A percentile compares a stretch with the other conserved stretches of the same genome.
Evolutionary conservation across 257 asterid genomes (phyloP).

Genomic region (Fraxinus pennsylvanica): DNA sequence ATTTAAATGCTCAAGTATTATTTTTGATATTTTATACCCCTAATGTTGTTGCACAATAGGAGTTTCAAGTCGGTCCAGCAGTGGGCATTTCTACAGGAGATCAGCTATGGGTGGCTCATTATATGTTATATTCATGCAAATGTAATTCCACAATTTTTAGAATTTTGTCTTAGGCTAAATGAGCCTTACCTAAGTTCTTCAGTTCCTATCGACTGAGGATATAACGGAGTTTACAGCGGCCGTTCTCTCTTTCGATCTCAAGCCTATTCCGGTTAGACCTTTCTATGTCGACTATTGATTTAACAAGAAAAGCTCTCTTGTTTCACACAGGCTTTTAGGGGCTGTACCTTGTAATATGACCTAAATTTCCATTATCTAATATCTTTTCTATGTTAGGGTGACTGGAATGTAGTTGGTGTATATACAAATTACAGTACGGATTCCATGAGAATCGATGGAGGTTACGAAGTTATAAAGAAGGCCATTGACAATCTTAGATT

Average conservation of each 20-base stretch:
- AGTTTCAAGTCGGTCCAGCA: conserved; percentile 47
- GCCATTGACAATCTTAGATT: no score
- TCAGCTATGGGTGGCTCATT: conserved; percentile 48
- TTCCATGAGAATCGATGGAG: no score
- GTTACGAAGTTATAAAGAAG: no score
- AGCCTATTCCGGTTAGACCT: conserved; percentile 33
- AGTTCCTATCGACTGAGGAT: conserved; percentile 34
- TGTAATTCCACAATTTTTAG: not conserved
- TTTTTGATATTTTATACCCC: no score
- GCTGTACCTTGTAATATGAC: no score
- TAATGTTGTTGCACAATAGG: conserved; percentile 27
- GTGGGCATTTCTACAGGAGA: conserved; percentile 45
- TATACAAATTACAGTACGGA: no score
- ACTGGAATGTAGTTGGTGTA: no score
- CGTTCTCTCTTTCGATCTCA: conserved; percentile 39
- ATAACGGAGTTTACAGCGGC: conserved; percentile 42
- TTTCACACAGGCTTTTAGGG: no score
- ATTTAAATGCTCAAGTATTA: not conserved
- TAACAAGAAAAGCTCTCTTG: no score
- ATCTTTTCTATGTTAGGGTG: no score
- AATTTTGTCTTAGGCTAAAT: not conserved
- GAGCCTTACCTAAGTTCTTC: conserved; percentile 11
- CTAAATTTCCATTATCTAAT: no score
- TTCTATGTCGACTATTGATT: no score
- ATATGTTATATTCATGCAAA: conserved; percentile 25